Conservation (phyloP, 163 green algal species). For the Volvox carteri region DNA sequence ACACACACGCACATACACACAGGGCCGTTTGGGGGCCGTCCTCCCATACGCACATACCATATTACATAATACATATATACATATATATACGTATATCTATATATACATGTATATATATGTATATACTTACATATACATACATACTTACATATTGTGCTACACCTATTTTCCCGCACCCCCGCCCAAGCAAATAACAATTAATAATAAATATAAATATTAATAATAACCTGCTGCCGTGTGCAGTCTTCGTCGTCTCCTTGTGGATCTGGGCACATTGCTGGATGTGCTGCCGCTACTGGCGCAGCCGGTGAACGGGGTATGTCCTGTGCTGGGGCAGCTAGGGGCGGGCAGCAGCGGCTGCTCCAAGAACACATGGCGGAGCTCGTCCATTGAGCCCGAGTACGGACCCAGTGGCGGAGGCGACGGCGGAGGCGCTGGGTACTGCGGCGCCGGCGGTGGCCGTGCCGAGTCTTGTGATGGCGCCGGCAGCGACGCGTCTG, state of each 20-base stretch:
- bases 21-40: too few species aligned
- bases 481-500: background rate
- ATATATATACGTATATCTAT: too few species aligned
- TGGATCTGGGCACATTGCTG: conserved; percentile 32
- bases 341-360: background rate
- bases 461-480: background rate
- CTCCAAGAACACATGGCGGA: conserved; percentile 39
- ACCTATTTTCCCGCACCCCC: too few species aligned
- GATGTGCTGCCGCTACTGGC: conserved; percentile 29
- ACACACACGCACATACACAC: too few species aligned
- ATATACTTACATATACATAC: too few species aligned
- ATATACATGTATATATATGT: too few species aligned
- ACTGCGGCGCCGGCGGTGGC: background rate
- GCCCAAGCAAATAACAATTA: too few species aligned
- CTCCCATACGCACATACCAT: too few species aligned
- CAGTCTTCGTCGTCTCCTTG: conserved; percentile 39
- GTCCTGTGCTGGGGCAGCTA: background rate
- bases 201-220: too few species aligned
- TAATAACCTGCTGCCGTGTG: too few species aligned
- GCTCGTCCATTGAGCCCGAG: background rate
- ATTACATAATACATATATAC: too few species aligned
- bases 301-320: conserved; percentile 39
- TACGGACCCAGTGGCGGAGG: background rate
- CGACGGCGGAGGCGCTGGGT: background rate
- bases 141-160: too few species aligned